Evolutionary conservation across 73 alveolate species (phyloP).

Genomic region (Paramecium pentaurelia): DNA sequence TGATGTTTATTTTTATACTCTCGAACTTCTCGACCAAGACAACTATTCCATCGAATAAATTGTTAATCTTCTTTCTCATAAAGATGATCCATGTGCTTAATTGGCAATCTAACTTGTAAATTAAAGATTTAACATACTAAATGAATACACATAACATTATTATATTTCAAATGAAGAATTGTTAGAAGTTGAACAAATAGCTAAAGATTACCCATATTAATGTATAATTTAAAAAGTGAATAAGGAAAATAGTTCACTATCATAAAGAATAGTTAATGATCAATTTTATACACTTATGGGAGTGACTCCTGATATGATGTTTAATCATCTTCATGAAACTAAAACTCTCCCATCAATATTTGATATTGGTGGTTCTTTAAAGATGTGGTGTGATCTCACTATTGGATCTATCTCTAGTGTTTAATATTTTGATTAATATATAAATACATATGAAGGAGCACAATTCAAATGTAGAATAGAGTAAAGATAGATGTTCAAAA

Average conservation of each 20-base stretch:
- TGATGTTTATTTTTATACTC: slow-evolving; percentile 36
- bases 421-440: background rate
- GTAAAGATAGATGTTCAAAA: background rate
- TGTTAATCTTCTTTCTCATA: background rate
- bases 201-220: background rate
- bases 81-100: background rate
- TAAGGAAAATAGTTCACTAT: background rate
- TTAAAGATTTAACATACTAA: background rate
- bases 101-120: background rate
- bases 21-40: slow-evolving; percentile 12
- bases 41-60: background rate
- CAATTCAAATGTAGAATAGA: slow-evolving; percentile 10
- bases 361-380: background rate
- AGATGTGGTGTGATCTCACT: slow-evolving; percentile 19
- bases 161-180: slow-evolving; percentile 12
- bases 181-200: background rate
- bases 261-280: slow-evolving; percentile 14
- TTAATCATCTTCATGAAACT: slow-evolving; percentile 8
- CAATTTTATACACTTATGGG: slow-evolving; percentile 13
- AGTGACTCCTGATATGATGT: slow-evolving; percentile 31
- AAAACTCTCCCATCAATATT: slow-evolving; percentile 27
- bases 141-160: background rate
- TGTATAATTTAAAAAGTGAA: slow-evolving; percentile 26
- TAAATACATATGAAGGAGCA: background rate
- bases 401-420: background rate